A percentile compares a stretch with the other conserved stretches of the same genome.
Evolutionary conservation across 2,329 filamentous ascomycete genomes (phyloP).

Genomic region (Massarina eburnea): DNA sequence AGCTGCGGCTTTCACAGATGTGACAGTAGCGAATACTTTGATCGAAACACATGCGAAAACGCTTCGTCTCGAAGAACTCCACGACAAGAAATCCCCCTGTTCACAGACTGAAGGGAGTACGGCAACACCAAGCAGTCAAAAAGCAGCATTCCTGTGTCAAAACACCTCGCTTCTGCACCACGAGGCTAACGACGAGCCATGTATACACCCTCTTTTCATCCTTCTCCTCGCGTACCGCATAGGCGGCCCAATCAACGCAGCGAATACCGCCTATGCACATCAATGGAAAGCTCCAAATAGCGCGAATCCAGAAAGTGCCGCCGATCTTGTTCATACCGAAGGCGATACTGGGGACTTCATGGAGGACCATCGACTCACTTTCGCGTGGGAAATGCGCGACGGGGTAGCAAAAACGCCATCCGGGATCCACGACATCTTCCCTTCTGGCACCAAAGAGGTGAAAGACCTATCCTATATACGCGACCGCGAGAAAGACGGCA

Average conservation of each 20-base stretch:
- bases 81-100: neutral
- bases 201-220: conserved; percentile 12
- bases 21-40: neutral
- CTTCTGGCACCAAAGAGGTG: neutral
- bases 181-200: neutral
- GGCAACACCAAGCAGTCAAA: too few relatives aligned
- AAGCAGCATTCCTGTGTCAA: too few relatives aligned
- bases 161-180: neutral
- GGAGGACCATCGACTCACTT: conserved; percentile 10
- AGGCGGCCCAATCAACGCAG: conserved; percentile 16
- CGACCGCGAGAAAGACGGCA: neutral
- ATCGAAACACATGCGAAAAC: neutral
- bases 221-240: conserved; percentile 13
- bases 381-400: conserved; percentile 12
- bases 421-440: conserved; percentile 12
- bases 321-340: conserved; percentile 9
- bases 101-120: too few relatives aligned
- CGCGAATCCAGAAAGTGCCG: neutral
- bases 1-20: too few relatives aligned
- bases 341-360: conserved; percentile 9
- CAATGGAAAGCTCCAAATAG: conserved; percentile 9
- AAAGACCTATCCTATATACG: neutral
- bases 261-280: conserved; percentile 9
- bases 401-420: conserved; percentile 1
- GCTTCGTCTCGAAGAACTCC: neutral